Conservation (phyloP, 768 basidiomycete species). For the Gymnopilus dilepis region DNA sequence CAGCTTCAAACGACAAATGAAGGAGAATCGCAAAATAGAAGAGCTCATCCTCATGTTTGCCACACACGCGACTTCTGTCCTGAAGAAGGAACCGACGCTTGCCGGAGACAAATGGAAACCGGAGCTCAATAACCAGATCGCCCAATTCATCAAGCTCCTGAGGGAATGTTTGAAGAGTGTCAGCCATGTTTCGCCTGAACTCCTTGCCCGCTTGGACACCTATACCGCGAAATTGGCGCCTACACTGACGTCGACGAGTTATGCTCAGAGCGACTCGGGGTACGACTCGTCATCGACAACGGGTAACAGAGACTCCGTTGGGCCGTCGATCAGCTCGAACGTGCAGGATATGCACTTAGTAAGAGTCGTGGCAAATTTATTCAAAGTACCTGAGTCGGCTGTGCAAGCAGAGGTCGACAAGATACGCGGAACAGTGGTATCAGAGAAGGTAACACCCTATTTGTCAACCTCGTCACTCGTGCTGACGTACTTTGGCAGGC, state of each 20-base stretch:
- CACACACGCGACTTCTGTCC: conserved; percentile 82
- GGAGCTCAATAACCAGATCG: conserved; percentile 92
- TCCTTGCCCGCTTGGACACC: conserved; percentile 79
- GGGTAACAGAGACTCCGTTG: conserved; percentile 52
- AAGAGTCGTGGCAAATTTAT: conserved; percentile 67
- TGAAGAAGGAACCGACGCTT: conserved; percentile 89
- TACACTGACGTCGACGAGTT: conserved; percentile 38
- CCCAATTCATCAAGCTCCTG: conserved; percentile 84
- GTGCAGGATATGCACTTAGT: conserved; percentile 84
- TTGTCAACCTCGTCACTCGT: not conserved
- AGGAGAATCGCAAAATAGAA: conserved; percentile 96
- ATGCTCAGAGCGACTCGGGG: conserved; percentile 60
- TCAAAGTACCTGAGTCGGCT: conserved; percentile 72
- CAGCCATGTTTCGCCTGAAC: conserved; percentile 83
- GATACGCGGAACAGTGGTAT: conserved; percentile 62
- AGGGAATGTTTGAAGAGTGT: conserved; percentile 76
- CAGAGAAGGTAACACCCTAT: conserved; percentile 64
- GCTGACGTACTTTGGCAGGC: conserved; percentile 51
- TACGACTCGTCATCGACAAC: conserved; percentile 68
- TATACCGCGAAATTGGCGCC: conserved; percentile 85
- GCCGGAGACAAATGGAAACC: conserved; percentile 90
- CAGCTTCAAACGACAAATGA: conserved; percentile 86
- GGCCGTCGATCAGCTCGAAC: conserved; percentile 45
- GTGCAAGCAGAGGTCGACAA: conserved; percentile 78
- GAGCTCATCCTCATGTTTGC: conserved; percentile 97